These are phyloP conservation scores for Hanseniaspora nectarophila DNA, from an alignment of 805 yeast species.

Conservation along the genomic window DNA sequence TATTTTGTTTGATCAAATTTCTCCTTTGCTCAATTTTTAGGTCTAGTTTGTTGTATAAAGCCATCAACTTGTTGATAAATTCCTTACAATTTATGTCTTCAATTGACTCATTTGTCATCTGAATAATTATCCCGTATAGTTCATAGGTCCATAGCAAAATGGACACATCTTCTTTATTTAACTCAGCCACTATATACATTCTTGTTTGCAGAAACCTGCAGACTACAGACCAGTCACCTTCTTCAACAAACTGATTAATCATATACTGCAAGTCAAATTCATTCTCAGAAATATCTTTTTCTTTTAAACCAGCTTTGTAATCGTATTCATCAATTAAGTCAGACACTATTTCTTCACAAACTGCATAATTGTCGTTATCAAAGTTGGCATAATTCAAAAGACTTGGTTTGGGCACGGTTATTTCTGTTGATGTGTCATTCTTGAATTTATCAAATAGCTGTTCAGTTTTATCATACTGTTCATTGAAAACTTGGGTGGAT, in stretches of 20 bases:
- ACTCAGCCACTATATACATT: neutral
- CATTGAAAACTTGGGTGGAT: neutral
- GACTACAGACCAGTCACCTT: neutral
- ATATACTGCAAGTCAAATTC: neutral
- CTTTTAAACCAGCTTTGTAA: neutral
- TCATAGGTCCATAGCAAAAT: neutral
- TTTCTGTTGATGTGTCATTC: neutral
- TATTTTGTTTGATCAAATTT: neutral
- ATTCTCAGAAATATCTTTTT: neutral
- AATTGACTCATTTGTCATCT: neutral
- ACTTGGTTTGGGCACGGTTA: neutral
- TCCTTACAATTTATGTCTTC: neutral
- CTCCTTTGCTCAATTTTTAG: neutral
- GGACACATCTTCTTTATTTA: neutral
- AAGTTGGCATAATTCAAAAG: neutral
- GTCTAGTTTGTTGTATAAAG: neutral
- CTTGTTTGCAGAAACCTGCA: neutral
- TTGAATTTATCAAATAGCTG: neutral
- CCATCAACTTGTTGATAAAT: neutral
- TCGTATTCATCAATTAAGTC: neutral
- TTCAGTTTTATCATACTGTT: neutral
- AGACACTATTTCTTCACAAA: neutral
- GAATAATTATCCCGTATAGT: neutral
- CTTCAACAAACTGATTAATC: neutral
- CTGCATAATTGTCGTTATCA: neutral